Base-by-base conservation (phyloP, 2,329 filamentous ascomycete genomes). In the Madurella mycetomatis region DNA sequence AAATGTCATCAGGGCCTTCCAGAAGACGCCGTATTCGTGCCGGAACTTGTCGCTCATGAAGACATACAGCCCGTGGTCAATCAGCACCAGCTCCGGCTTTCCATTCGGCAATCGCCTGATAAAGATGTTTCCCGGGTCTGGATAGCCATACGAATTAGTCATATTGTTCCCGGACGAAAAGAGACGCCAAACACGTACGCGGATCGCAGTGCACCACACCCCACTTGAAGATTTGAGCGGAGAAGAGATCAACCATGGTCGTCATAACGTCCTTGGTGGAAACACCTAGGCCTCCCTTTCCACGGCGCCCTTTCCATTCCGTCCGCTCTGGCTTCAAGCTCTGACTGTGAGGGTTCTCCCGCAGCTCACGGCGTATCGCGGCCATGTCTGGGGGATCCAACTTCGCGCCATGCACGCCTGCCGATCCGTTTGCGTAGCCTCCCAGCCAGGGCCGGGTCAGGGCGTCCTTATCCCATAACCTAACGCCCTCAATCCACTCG, bases 191-290 rank as follows among this genome's bases (percentile, higher is more conserved):
- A 31, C 17, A 54, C 55, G 13, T 52, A 57, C 55, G 94, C 9
- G 94, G 94, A 69, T 99, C 94, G 73, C 92, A 96, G 74, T 99
- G 92, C 0, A 97, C 89, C 42, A 89, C 82, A 12, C 94, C 94
- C 89, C 90, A 97, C 60, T 95, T 86, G 76, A 96, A 99, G 80
- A 97, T 97, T 68, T 97, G 92, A 2, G 90, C 92, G n/a, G 87
- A 89, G 76, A 97, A 99, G 34, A 97, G 80, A 69, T 96, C 92
- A 47, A 96, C 83, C 85, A 97, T 96, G 32, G 90, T 96, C 5
- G 87, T 88, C 94, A 97, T 97, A 55, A 96, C 90, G 55, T 92
- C 87, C 66, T 88, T 88, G 31, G 90, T 77, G 8, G 83, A 85
- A 2, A 99, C 76, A 0, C 94, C 94, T 0, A 97, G 82, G 0